Percentiles rank a stretch among this genome's conserved stretches.
Conservation (phyloP, 805 yeast species). For the Ogataea pilisensis region DNA sequence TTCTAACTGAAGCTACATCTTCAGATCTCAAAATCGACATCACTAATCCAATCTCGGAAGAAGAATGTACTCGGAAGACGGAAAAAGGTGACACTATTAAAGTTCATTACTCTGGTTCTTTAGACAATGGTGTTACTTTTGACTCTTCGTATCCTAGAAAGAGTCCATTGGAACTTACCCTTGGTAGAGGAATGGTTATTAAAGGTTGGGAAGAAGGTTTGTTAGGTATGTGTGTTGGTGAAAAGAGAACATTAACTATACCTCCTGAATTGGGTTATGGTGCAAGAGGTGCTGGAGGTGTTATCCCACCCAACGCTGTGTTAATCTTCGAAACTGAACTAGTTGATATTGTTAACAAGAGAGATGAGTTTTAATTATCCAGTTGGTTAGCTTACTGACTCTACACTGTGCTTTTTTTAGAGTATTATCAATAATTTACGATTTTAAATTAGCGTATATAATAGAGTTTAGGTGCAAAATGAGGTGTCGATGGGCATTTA, state of each 20-base stretch:
- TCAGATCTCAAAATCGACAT: conserved; percentile 34
- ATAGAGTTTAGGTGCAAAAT: neutral
- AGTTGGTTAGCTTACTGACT: no score
- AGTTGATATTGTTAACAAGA: conserved; percentile 40
- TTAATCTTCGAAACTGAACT: conserved; percentile 63
- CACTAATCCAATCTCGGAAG: conserved; percentile 43
- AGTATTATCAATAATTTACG: no score
- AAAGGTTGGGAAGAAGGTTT: conserved; percentile 91
- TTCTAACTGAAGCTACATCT: neutral
- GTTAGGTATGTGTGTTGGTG: conserved; percentile 82
- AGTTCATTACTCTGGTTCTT: conserved; percentile 76
- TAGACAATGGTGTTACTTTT: conserved; percentile 65
- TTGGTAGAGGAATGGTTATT: conserved; percentile 80
- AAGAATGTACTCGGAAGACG: conserved; percentile 55
- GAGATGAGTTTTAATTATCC: conserved; percentile 21
- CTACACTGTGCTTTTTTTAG: no score
- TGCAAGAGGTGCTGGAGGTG: conserved; percentile 59
- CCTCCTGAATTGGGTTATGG: conserved; percentile 84
- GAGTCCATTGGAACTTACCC: conserved; percentile 61
- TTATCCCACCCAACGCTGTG: conserved; percentile 73
- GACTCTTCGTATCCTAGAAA: conserved; percentile 69
- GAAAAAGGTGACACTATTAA: conserved; percentile 60
- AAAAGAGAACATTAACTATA: conserved; percentile 71
- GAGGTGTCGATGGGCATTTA: neutral
- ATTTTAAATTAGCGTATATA: no score